These are phyloP conservation scores for Taiozyma onychis DNA, from an alignment of 1,139 yeast genomes.

Conservation along the genomic window DNA sequence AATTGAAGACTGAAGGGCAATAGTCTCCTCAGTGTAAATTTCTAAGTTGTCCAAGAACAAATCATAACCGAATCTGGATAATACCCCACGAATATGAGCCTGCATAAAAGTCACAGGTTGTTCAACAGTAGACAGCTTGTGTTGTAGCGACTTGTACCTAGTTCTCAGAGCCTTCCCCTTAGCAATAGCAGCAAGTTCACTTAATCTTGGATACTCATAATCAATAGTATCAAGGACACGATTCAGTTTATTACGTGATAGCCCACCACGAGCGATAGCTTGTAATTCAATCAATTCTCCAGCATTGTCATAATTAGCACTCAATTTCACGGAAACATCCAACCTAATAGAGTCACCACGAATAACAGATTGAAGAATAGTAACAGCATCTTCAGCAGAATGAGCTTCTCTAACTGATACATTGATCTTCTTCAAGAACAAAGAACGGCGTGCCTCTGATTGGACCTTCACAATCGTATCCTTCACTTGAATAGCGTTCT, in stretches of 20 bases:
- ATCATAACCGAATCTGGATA: constrained; percentile 45
- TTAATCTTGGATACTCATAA: constrained; percentile 17
- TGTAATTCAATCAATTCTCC: constrained; percentile 34
- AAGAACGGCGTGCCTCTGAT: constrained; percentile 16
- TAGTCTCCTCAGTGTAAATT: constrained; percentile 27
- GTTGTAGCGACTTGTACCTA: constrained; percentile 5
- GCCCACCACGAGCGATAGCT: constrained; percentile 48
- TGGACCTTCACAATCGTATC: constrained; percentile 16
- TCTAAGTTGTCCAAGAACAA: constrained; percentile 46
- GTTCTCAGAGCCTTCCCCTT: constrained; percentile 26
- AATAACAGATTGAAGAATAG: constrained; percentile 24
- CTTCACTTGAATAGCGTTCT: constrained; percentile 6
- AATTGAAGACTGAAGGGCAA: constrained; percentile 32
- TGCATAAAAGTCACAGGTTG: constrained; percentile 30
- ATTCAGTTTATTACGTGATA: constrained; percentile 37
- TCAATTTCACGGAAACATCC: constrained; percentile 11
- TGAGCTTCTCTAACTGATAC: constrained; percentile 18
- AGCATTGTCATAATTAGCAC: constrained; percentile 11
- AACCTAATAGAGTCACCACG: constrained; percentile 21
- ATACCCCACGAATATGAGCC: constrained; percentile 39
- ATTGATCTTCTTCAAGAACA: constrained; percentile 11
- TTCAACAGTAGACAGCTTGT: constrained; percentile 20
- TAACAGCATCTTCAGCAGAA: constrained; percentile 18
- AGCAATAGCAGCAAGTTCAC: constrained; percentile 27
- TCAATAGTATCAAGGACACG: constrained; percentile 16